Percentiles rank a stretch among this genome's conserved stretches.
phyloP scores from a whole-genome alignment of 2,329 filamentous ascomycete genomes.

The Penicillium sp. region DNA sequence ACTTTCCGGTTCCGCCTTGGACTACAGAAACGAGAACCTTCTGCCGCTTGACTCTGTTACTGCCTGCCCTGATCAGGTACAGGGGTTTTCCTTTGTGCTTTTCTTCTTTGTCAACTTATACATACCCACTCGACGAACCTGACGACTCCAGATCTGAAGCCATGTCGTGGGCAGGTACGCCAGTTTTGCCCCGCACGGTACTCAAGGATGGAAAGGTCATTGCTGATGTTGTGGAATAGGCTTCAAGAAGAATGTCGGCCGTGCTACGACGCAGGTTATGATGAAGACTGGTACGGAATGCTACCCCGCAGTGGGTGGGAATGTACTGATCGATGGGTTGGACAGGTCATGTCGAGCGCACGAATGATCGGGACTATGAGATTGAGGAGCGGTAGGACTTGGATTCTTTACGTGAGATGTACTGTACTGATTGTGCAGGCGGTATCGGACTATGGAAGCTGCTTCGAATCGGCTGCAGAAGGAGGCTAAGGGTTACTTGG shows the following conservation, averaged over 20 bases:
- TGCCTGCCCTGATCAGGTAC: not conserved
- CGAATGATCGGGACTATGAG: conserved; percentile 97
- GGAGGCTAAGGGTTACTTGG: conserved; percentile 95
- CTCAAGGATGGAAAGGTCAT: not conserved
- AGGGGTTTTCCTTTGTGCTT: not conserved
- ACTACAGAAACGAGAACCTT: not conserved
- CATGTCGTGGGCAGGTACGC: conserved; percentile 68
- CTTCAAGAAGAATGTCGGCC: conserved; percentile 96
- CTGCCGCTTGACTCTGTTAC: not conserved
- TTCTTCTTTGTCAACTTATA: not conserved
- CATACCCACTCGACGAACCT: not conserved
- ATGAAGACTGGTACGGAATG: conserved; percentile 78
- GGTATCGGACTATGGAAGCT: conserved; percentile 95
- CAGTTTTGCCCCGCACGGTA: not conserved
- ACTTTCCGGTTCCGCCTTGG: not conserved
- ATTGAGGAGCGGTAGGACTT: conserved; percentile 74
- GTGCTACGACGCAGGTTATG: conserved; percentile 99
- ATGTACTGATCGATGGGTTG: not conserved
- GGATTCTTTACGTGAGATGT: not conserved
- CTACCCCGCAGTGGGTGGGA: conserved; percentile 17
- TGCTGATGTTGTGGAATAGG: conserved; percentile 46
- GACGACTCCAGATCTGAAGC: conserved; percentile 16
- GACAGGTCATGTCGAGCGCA: conserved; percentile 90
- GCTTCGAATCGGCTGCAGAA: conserved; percentile 90
- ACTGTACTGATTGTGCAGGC: conserved; percentile 50